Evolutionary conservation across 148 eudicot species (phyloP).

Genomic region (Silene latifolia): DNA sequence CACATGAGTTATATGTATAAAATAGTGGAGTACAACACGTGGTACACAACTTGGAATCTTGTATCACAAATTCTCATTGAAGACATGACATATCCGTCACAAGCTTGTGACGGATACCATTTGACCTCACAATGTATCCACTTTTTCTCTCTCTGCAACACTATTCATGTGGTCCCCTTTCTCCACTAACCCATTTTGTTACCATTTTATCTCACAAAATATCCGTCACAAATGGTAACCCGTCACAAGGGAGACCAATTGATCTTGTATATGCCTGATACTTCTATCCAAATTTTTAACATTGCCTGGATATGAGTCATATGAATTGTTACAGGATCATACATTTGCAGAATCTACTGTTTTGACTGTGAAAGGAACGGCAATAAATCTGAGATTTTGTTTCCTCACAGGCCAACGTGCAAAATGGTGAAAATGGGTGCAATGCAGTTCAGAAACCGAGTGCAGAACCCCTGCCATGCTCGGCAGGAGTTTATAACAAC

Average conservation of each 20-base stretch:
- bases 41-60: not conserved
- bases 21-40: not conserved
- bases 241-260: no score
- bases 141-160: no score
- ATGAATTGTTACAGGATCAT: not conserved
- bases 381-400: not conserved
- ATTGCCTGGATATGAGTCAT: not conserved
- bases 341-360: not conserved
- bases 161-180: no score
- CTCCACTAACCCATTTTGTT: no score
- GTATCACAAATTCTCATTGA: no score
- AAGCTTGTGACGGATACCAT: no score
- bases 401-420: slow-evolving; percentile 24
- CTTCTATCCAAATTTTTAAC: not conserved
- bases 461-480: slow-evolving; percentile 31
- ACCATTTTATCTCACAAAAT: no score
- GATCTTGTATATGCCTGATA: not conserved
- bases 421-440: slow-evolving; percentile 17
- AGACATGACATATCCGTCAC: no score
- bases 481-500: slow-evolving; percentile 25
- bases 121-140: no score
- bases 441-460: slow-evolving; percentile 39
- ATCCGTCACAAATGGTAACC: no score
- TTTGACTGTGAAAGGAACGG: not conserved
- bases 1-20: not conserved